These are phyloP conservation scores for Eucalyptus coolabah DNA, from an alignment of 345 rosid genomes.

Conservation along the genomic window DNA sequence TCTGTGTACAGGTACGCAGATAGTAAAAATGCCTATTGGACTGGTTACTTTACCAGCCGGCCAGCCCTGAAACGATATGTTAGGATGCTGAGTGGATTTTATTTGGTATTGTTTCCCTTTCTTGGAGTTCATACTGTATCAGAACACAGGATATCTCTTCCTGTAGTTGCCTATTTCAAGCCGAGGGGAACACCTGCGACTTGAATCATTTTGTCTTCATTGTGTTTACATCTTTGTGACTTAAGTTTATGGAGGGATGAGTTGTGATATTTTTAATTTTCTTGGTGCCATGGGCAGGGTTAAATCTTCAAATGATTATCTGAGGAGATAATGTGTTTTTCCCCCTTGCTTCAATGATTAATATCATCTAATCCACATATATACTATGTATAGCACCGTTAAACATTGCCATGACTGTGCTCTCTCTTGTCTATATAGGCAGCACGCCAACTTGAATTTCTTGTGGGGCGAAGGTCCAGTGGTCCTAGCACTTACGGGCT, in stretches of 20 bases:
- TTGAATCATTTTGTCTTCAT: neutral
- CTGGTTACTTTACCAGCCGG: slow-evolving; percentile 84
- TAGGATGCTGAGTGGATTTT: slow-evolving; percentile 73
- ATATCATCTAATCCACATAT: neutral
- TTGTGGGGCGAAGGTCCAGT: slow-evolving; percentile 39
- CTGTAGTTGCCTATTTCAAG: neutral
- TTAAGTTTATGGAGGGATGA: neutral
- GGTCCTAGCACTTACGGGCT: slow-evolving; percentile 43
- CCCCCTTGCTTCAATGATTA: neutral
- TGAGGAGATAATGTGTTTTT: neutral
- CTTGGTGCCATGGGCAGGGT: neutral
- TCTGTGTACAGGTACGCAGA: slow-evolving; percentile 62
- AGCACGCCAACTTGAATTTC: slow-evolving; percentile 73
- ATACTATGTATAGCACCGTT: neutral
- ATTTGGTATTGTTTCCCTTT: slow-evolving; percentile 40
- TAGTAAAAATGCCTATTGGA: slow-evolving; percentile 55
- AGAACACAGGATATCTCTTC: neutral
- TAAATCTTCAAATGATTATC: neutral
- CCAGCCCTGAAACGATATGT: slow-evolving; percentile 70
- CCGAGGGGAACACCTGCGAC: neutral
- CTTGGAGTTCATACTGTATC: neutral
- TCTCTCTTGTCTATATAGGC: slow-evolving; percentile 30
- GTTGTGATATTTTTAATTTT: neutral
- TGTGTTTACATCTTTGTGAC: neutral
- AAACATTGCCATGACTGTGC: neutral